Conservation (phyloP, 176 grass and related monocot species). For the Ensete ventricosum region DNA sequence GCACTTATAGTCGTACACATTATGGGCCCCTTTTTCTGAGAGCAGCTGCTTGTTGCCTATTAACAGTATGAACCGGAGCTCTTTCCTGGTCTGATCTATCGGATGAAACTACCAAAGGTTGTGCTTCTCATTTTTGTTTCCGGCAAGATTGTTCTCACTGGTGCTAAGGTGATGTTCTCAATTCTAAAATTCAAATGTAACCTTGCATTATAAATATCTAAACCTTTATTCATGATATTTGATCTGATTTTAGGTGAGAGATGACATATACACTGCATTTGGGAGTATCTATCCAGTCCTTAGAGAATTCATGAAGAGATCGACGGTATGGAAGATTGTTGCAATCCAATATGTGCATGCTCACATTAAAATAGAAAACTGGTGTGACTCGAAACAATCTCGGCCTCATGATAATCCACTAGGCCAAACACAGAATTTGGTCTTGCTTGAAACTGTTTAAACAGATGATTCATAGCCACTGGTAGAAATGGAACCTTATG, state of each 20-base stretch:
- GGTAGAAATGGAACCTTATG: too few relatives aligned
- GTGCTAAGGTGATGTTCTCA: conserved; percentile 53
- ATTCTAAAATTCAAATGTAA: background rate
- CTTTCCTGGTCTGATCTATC: conserved; percentile 86
- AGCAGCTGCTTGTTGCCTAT: background rate
- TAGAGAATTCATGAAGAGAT: conserved; percentile 80
- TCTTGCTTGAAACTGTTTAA: too few relatives aligned
- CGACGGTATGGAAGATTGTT: conserved; percentile 46
- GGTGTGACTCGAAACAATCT: too few relatives aligned
- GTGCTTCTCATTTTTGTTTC: conserved; percentile 95
- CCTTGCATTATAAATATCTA: background rate
- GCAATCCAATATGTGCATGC: too few relatives aligned
- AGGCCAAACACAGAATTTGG: too few relatives aligned
- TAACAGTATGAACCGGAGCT: conserved; percentile 77
- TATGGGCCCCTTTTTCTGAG: background rate
- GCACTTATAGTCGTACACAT: conserved; percentile 1
- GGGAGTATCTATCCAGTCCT: conserved; percentile 88
- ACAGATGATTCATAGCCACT: too few relatives aligned
- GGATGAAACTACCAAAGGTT: conserved; percentile 90
- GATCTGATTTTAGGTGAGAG: conserved; percentile 51
- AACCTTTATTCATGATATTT: conserved; percentile 2
- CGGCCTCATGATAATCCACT: too few relatives aligned
- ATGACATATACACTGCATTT: conserved; percentile 88
- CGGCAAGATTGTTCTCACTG: conserved; percentile 92
- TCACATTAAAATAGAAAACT: too few relatives aligned